Evolutionary conservation across 179 eudicot genomes (phyloP).

Genomic region (Actinidia polygama): DNA sequence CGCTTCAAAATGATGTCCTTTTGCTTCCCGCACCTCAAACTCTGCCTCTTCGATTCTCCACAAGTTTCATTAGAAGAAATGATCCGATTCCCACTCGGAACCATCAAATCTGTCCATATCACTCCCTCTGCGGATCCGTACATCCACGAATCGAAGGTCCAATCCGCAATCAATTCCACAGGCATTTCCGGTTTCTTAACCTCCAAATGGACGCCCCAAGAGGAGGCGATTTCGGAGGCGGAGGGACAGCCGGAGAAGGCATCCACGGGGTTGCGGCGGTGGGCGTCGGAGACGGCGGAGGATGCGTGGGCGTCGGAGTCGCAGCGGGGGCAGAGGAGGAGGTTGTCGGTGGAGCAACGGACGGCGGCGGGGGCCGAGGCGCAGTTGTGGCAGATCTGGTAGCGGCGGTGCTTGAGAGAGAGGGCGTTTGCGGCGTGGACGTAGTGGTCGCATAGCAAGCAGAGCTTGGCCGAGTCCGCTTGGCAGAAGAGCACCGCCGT

Average conservation of each 20-base stretch:
- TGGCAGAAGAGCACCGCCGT: slow-evolving; percentile 70
- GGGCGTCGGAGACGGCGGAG: slow-evolving; percentile 24
- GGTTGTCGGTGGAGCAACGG: slow-evolving; percentile 44
- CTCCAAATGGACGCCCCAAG: slow-evolving; percentile 52
- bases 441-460: slow-evolving; percentile 77
- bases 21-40: slow-evolving; percentile 11
- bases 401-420: slow-evolving; percentile 69
- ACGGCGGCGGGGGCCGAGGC: slow-evolving; percentile 45
- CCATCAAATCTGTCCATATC: slow-evolving; percentile 11
- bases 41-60: slow-evolving; percentile 7
- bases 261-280: slow-evolving; percentile 45
- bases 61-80: neutral
- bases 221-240: slow-evolving; percentile 49
- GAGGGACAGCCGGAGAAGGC: slow-evolving; percentile 65
- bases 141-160: slow-evolving; percentile 22
- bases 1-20: slow-evolving; percentile 12
- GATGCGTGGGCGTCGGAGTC: slow-evolving; percentile 45
- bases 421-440: slow-evolving; percentile 94
- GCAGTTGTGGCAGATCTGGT: slow-evolving; percentile 77
- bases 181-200: slow-evolving; percentile 4
- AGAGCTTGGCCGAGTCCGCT: slow-evolving; percentile 87
- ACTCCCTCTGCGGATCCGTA: neutral
- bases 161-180: neutral
- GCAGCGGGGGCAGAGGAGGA: slow-evolving; percentile 64
- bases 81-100: slow-evolving; percentile 6